Evolutionary conservation across 495 filamentous ascomycete species (phyloP).

Genomic region (Aspergillus ellipticus): DNA sequence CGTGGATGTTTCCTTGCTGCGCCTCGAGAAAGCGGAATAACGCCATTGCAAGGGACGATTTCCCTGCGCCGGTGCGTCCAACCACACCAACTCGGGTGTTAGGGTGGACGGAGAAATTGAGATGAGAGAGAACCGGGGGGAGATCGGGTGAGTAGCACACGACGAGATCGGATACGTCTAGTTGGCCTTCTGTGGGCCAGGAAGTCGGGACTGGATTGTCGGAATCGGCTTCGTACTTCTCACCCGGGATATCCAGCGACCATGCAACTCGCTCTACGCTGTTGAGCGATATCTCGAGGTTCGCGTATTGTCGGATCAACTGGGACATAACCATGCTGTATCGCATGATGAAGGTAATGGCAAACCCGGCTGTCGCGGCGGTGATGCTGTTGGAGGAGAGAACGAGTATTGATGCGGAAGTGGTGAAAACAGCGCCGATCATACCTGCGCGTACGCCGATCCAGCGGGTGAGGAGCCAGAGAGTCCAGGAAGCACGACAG

Average conservation of each 20-base stretch:
- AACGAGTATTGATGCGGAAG: conserved; percentile 53
- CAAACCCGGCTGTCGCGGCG: conserved; percentile 62
- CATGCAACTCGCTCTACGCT: conserved; percentile 67
- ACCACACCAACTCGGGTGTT: conserved; percentile 83
- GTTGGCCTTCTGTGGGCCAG: conserved; percentile 73
- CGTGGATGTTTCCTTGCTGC: conserved; percentile 73
- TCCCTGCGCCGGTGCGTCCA: conserved; percentile 82
- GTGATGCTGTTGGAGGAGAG: conserved; percentile 44
- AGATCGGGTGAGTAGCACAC: conserved; percentile 36
- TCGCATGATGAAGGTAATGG: conserved; percentile 57
- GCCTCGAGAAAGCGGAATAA: conserved; percentile 80
- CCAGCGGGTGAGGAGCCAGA: conserved; percentile 68
- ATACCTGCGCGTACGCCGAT: conserved; percentile 59
- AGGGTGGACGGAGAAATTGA: conserved; percentile 71
- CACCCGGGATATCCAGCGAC: conserved; percentile 53
- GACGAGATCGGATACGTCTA: conserved; percentile 73
- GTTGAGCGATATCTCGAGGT: conserved; percentile 67
- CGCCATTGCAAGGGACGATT: conserved; percentile 79
- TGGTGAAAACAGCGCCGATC: conserved; percentile 56
- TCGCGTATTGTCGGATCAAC: conserved; percentile 58
- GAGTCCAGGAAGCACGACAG: conserved; percentile 53
- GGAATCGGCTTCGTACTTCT: conserved; percentile 36
- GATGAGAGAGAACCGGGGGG: conserved; percentile 56
- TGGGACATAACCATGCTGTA: conserved; percentile 55
- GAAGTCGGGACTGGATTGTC: conserved; percentile 46